These are phyloP conservation scores for Hymenoscyphus fraxineus DNA, from an alignment of 2,329 filamentous ascomycete species.

Conservation along the genomic window DNA sequence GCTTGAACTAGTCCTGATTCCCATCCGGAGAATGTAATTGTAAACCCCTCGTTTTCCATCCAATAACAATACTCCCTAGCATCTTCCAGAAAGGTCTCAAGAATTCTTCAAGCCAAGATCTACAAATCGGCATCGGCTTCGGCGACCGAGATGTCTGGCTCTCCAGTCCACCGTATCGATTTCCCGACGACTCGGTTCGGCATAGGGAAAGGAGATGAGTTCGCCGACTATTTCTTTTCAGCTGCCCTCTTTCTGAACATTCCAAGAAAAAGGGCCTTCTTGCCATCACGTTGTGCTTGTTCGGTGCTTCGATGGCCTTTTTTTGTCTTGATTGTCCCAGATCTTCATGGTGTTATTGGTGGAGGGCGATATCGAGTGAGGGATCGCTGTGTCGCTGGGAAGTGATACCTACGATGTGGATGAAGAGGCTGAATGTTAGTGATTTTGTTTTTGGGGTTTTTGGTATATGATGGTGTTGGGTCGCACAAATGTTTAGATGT, in stretches of 20 bases:
- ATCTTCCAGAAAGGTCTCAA: neutral
- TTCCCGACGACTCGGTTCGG: neutral
- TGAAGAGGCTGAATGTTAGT: no score
- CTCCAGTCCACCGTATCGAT: neutral
- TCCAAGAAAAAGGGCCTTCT: neutral
- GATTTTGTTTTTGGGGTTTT: neutral
- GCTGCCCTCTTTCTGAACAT: neutral
- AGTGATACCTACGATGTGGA: neutral
- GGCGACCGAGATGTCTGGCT: neutral
- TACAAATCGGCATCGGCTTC: neutral
- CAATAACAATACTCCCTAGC: neutral
- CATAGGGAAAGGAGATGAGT: neutral
- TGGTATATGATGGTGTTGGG: neutral
- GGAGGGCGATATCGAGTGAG: neutral
- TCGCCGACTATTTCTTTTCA: neutral
- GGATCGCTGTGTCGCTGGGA: neutral
- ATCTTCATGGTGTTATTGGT: neutral
- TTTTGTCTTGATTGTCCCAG: neutral
- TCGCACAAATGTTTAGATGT: neutral
- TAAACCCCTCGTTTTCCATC: neutral
- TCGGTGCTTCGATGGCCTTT: neutral
- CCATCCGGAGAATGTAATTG: no score
- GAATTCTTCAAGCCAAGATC: neutral
- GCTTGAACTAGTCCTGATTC: no score
- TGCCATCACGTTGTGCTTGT: neutral